Evolutionary conservation across 805 yeast genomes (phyloP).

Genomic region (Ogataea trehalophila): DNA sequence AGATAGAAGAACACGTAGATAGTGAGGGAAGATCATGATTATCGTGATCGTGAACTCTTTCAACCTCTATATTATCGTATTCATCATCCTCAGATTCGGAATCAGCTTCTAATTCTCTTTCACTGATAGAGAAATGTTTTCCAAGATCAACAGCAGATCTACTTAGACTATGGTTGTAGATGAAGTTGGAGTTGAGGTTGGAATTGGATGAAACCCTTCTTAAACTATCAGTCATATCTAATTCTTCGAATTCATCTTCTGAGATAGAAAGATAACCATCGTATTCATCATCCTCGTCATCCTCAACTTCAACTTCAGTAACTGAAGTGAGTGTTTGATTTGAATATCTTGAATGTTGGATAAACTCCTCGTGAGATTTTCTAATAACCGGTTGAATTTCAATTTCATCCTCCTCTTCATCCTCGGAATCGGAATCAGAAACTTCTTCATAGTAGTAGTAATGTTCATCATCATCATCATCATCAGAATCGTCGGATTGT

Average conservation of each 20-base stretch:
- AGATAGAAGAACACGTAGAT: constrained; percentile 25
- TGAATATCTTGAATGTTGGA: background rate
- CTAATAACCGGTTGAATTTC: background rate
- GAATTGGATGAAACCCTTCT: constrained; percentile 3
- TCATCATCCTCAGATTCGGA: background rate
- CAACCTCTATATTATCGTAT: constrained; percentile 6
- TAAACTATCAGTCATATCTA: background rate
- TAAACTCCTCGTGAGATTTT: background rate
- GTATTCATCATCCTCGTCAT: constrained; percentile 8
- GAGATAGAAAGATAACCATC: constrained; percentile 4
- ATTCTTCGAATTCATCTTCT: constrained; percentile 8
- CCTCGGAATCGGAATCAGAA: constrained; percentile 12
- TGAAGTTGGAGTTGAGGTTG: background rate
- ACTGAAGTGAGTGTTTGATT: background rate
- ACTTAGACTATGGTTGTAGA: background rate
- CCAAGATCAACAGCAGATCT: constrained; percentile 5
- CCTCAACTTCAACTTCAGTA: constrained; percentile 3
- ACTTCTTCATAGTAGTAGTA: constrained; percentile 18
- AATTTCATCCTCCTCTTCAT: constrained; percentile 6
- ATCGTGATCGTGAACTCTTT: constrained; percentile 1
- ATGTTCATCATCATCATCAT: constrained; percentile 16
- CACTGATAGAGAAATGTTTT: constrained; percentile 3
- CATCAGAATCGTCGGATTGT: constrained; percentile 21
- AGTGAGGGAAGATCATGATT: constrained; percentile 24
- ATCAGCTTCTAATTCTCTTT: constrained; percentile 1